Evolutionary conservation across 768 basidiomycete species (phyloP).

Genomic region (Sistotremastrum niveocremeum): DNA sequence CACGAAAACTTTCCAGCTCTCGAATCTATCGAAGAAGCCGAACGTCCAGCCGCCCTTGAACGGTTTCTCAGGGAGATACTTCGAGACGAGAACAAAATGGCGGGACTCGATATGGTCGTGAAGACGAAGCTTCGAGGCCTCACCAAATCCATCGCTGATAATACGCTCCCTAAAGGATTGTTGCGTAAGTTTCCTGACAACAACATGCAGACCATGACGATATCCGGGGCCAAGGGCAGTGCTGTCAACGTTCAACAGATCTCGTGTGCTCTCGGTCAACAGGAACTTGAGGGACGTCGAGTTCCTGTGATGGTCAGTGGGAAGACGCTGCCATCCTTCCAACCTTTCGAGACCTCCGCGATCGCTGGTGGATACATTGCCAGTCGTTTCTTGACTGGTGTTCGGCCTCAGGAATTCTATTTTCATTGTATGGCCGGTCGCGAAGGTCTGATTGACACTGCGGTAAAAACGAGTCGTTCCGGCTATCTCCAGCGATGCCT

Average conservation of each 20-base stretch:
- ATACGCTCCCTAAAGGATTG: slow-evolving; percentile 74
- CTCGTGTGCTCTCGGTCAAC: slow-evolving; percentile 95
- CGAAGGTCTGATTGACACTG: slow-evolving; percentile 97
- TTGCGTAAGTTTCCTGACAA: slow-evolving; percentile 93
- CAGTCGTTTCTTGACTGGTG: slow-evolving; percentile 95
- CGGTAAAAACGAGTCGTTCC: slow-evolving; percentile 96
- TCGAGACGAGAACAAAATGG: slow-evolving; percentile 95
- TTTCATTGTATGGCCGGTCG: slow-evolving; percentile 99
- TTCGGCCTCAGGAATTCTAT: slow-evolving; percentile 98
- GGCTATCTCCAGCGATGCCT: slow-evolving; percentile 96
- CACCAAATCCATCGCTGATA: slow-evolving; percentile 81
- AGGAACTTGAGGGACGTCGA: slow-evolving; percentile 95
- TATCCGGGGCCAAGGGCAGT: slow-evolving; percentile 95
- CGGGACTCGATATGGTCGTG: slow-evolving; percentile 85
- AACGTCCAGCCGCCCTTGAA: slow-evolving; percentile 44
- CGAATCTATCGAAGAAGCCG: slow-evolving; percentile 30
- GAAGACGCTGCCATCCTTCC: slow-evolving; percentile 95
- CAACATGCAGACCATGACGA: slow-evolving; percentile 98
- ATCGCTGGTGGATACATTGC: slow-evolving; percentile 97
- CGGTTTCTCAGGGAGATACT: slow-evolving; percentile 80
- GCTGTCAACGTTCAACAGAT: slow-evolving; percentile 97
- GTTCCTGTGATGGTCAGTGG: slow-evolving; percentile 99
- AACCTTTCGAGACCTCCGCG: slow-evolving; percentile 93
- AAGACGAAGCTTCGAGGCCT: slow-evolving; percentile 77
- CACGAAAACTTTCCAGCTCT: slow-evolving; percentile 84